These are phyloP conservation scores for Boletellus sp. DNA, from an alignment of 1,284 basidiomycete species.

Conservation along the genomic window DNA sequence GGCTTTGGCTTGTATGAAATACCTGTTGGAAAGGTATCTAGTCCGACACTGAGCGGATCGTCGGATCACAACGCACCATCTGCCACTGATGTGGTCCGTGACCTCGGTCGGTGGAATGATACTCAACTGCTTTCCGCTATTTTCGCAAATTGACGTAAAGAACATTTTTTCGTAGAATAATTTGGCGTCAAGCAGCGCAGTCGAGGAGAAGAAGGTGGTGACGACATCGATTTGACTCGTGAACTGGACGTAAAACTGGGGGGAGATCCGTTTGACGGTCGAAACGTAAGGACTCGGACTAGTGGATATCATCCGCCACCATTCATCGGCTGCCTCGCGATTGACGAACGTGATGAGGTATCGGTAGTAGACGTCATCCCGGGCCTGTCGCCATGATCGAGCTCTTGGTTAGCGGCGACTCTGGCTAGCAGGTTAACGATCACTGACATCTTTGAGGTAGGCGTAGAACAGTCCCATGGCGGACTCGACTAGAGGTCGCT, in stretches of 20 bases:
- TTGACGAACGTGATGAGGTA: slow-evolving; percentile 2
- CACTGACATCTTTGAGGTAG: background rate
- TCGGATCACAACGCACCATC: background rate
- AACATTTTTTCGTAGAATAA: background rate
- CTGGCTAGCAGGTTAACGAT: background rate
- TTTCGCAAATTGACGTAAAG: background rate
- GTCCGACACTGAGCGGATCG: background rate
- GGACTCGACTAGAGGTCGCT: background rate
- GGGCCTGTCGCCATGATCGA: background rate
- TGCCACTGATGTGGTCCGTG: slow-evolving; percentile 8
- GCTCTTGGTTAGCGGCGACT: background rate
- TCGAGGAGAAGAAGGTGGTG: background rate
- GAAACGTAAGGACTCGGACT: background rate
- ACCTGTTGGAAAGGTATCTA: background rate
- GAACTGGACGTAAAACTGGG: slow-evolving; percentile 3
- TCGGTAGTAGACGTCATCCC: background rate
- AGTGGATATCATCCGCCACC: slow-evolving; percentile 3
- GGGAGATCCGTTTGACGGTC: background rate
- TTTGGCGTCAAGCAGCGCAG: background rate
- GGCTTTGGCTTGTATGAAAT: background rate
- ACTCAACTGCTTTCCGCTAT: background rate
- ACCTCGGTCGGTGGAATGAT: background rate
- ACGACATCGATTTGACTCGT: background rate
- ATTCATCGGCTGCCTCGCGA: slow-evolving; percentile 5
- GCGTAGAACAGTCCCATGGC: background rate